These are phyloP conservation scores for Plasmodium berghei DNA, from an alignment of 169 alveolate species.

Conservation along the genomic window DNA sequence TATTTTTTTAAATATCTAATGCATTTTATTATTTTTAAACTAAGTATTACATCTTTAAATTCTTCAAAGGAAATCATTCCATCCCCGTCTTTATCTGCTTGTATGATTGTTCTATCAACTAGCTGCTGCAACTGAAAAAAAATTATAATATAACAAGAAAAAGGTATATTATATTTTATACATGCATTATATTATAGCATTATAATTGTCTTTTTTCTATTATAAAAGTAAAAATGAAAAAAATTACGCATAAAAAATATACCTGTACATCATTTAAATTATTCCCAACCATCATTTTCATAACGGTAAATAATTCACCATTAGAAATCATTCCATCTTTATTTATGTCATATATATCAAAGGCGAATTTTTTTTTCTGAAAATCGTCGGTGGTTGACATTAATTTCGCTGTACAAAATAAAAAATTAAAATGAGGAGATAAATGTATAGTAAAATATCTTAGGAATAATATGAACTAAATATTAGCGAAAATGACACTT, in stretches of 20 bases:
- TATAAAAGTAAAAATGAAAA: too few relatives aligned
- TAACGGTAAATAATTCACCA: constrained; percentile 96
- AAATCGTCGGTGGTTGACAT: constrained; percentile 93
- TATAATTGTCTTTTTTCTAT: background rate
- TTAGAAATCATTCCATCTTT: constrained; percentile 97
- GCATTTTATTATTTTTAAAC: background rate
- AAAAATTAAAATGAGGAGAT: constrained; percentile 11
- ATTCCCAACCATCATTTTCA: constrained; percentile 98
- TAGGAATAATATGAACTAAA: background rate
- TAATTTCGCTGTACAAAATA: constrained; percentile 82
- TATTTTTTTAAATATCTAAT: background rate
- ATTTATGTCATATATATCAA: constrained; percentile 96
- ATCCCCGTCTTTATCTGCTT: constrained; percentile 98
- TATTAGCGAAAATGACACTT: background rate
- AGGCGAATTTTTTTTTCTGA: constrained; percentile 95
- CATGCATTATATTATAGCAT: background rate
- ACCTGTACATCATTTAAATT: constrained; percentile 95
- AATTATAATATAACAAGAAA: background rate
- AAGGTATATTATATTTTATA: background rate
- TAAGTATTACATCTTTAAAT: constrained; percentile 84
- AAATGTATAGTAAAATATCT: background rate
- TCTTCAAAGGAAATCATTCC: constrained; percentile 97
- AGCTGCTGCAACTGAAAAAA: constrained; percentile 93
- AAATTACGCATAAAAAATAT: constrained; percentile 17
- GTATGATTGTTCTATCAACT: constrained; percentile 96